phyloP scores from a whole-genome alignment of 768 basidiomycete species.

The Pisolithus albus region DNA sequence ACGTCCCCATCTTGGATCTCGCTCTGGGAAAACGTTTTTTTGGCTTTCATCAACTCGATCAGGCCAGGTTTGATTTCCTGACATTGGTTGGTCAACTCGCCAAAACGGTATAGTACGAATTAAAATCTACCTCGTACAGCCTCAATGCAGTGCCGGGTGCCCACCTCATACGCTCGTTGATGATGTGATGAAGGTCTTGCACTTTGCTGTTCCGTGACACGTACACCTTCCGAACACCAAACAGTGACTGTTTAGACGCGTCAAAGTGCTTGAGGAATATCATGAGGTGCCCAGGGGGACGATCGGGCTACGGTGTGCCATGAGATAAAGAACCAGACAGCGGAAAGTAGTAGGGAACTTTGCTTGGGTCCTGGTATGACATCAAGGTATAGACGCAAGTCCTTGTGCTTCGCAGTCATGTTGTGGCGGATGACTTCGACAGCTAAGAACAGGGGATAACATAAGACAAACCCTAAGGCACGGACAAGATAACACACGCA shows the following conservation, averaged over 20 bases:
- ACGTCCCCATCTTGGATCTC: conserved; percentile 99
- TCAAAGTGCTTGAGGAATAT: conserved; percentile 98
- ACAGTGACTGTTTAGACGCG: conserved; percentile 81
- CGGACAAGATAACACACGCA: conserved; percentile 34
- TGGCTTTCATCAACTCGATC: conserved; percentile 98
- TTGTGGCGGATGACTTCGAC: conserved; percentile 96
- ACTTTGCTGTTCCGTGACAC: conserved; percentile 84
- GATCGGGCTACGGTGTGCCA: conserved; percentile 48
- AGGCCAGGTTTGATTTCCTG: conserved; percentile 99
- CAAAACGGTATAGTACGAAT: not conserved
- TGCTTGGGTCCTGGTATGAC: conserved; percentile 70
- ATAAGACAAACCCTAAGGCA: not conserved
- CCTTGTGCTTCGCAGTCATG: conserved; percentile 93
- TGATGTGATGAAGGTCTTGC: conserved; percentile 68
- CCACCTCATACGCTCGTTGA: conserved; percentile 97
- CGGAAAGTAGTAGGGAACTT: conserved; percentile 37
- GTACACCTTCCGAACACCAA: conserved; percentile 84
- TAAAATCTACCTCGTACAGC: conserved; percentile 73
- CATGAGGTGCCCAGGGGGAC: conserved; percentile 84
- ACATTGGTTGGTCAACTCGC: not conserved
- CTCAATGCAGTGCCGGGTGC: conserved; percentile 87
- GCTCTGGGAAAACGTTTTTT: conserved; percentile 90
- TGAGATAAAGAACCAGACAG: not conserved
- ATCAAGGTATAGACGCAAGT: conserved; percentile 92
- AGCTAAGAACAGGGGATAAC: conserved; percentile 39